phyloP scores from a whole-genome alignment of 1,284 basidiomycete genomes.

The Chiua sp. region DNA sequence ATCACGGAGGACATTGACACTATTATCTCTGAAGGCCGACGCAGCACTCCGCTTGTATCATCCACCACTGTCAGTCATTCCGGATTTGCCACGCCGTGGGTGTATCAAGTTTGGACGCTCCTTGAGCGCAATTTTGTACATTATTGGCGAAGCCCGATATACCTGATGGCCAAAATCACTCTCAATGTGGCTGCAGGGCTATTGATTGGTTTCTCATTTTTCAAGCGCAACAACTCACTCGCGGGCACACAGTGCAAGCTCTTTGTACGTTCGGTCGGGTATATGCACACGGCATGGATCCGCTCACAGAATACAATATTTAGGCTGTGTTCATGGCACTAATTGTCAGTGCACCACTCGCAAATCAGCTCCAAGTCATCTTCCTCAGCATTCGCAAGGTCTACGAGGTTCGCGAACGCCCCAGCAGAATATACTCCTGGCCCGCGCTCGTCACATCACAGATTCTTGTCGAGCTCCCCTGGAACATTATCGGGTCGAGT shows the following conservation, averaged over 20 bases:
- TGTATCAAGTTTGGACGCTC: conserved; percentile 54
- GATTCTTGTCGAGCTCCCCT: conserved; percentile 67
- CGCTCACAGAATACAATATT: neutral
- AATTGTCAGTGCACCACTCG: conserved; percentile 33
- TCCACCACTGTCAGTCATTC: conserved; percentile 38
- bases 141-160: conserved; percentile 69
- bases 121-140: conserved; percentile 42
- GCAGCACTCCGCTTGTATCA: conserved; percentile 38
- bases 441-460: conserved; percentile 70
- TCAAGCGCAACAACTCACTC: conserved; percentile 64
- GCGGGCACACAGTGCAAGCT: conserved; percentile 86
- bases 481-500: conserved; percentile 64
- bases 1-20: conserved; percentile 43
- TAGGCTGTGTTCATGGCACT: conserved; percentile 33
- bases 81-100: conserved; percentile 58
- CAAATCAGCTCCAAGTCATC: conserved; percentile 37
- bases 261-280: conserved; percentile 47
- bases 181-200: conserved; percentile 61
- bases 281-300: neutral
- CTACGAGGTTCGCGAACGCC: conserved; percentile 77
- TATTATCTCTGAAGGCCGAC: conserved; percentile 44
- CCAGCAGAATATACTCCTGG: conserved; percentile 87
- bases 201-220: conserved; percentile 77
- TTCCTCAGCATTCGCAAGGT: conserved; percentile 47
- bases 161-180: conserved; percentile 76